Evolutionary conservation across 208 protist genomes (phyloP), one percentile per base, ranked within the genome.

Genomic region (Willaertia magna): DNA sequence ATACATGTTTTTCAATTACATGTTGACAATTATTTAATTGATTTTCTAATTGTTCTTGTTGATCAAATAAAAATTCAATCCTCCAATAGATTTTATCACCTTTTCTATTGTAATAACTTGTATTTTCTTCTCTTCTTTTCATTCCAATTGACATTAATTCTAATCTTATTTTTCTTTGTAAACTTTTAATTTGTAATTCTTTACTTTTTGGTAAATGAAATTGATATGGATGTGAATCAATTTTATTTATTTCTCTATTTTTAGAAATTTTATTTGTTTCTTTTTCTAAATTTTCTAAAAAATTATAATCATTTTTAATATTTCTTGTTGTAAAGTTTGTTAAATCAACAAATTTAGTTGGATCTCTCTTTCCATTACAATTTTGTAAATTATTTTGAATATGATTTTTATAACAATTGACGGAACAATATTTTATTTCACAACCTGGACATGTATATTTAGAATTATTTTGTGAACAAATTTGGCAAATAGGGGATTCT

Each of bases 361-460:
- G 11, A 18, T 81, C 76, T 40, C 76, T 11, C 22, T 51, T 81
- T 11, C 76, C 76, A 12, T 40, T 52, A 30, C 76, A 81, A 40
- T 1, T 39, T n/a, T n/a, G n/a, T n/a, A n/a, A n/a, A 39, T 9
- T 22, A 20, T 30, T 11, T 7, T 12, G 30, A 51, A 51, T 81
- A 51, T 81, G 76, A 6, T 47, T 51, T 30, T 47, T 51, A 81
- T 39, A 81, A 51, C 76, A 81, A 14, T 26, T 6, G 4, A 81
- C 7, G 26, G 6, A 42, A 51, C 76, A 81, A 51, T 51, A 81
- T 9, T 26, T 26, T 4, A 81, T 26, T 30, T 6, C 6, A 39
- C 76, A 81, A 18, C 76, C 42, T 40, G 76, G 76, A 39, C 76
- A 81, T 51, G 76, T 81, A 12, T 81, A 81, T 51, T 81, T 81